These are phyloP conservation scores for Macrophomina phaseolina DNA, from an alignment of 2,329 filamentous ascomycete genomes.

Conservation along the genomic window DNA sequence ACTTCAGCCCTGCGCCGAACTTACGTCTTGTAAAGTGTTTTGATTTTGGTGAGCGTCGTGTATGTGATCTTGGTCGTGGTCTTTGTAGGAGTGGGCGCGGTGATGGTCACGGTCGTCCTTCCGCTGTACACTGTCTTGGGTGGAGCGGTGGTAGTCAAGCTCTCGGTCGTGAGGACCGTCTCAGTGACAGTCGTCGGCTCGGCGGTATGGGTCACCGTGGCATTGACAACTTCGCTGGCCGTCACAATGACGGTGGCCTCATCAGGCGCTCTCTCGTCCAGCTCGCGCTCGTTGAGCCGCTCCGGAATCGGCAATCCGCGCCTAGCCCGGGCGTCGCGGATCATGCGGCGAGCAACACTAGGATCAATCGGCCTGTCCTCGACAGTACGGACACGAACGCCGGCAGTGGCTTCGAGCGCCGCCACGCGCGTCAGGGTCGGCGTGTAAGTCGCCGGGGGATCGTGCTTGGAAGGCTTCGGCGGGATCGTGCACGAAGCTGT, in stretches of 20 bases:
- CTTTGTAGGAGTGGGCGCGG: conserved; percentile 44
- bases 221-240: conserved; percentile 36
- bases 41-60: conserved; percentile 38
- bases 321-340: conserved; percentile 42
- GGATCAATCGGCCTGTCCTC: conserved; percentile 16
- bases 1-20: background rate
- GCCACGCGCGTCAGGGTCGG: conserved; percentile 43
- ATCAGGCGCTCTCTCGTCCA: conserved; percentile 45
- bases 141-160: conserved; percentile 39
- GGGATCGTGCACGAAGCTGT: conserved; percentile 47
- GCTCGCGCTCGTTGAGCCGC: conserved; percentile 30
- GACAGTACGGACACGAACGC: conserved; percentile 1
- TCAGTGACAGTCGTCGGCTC: conserved; percentile 39
- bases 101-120: conserved; percentile 40
- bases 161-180: conserved; percentile 34
- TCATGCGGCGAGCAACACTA: conserved; percentile 40
- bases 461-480: conserved; percentile 37
- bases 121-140: conserved; percentile 45
- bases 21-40: conserved; percentile 41
- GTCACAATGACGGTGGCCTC: conserved; percentile 43
- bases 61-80: conserved; percentile 36
- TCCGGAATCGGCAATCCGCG: conserved; percentile 34
- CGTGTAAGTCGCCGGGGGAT: conserved; percentile 44
- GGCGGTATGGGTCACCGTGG: conserved; percentile 40
- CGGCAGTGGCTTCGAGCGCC: background rate